Evolutionary conservation across 116 monocot genomes (phyloP), one percentile per base, ranked within the genome.

Genomic region (Posidonia oceanica): DNA sequence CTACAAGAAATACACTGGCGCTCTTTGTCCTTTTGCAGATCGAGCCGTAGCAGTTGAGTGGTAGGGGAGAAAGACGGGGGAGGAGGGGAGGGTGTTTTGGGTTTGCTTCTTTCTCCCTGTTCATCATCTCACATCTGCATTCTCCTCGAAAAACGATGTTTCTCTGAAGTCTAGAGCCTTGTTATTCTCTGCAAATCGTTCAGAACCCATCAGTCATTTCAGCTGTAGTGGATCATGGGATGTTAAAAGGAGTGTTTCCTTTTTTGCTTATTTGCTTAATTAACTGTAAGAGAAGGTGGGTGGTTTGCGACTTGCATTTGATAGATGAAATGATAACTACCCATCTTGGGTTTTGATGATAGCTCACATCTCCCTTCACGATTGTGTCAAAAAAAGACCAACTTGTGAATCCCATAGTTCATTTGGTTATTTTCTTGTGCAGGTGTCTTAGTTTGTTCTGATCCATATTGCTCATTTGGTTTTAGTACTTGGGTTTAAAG

Each of bases 191-290:
- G 68, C 44, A 7, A 52, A 29, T 74, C 16, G 39, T 39, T 38
- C 57, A 16, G 57, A 65, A 66, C 56, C 66, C 66, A 74, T 66
- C 54, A 54, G 74, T 64, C 65, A 39, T 74, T 67, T 74, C 37
- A 15, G 74, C 73, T 57, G 17, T 20, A 56, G 64, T 39, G n/a
- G 65, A 37, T 73, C 39, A 39, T 23, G 41, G 67, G 51, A 67
- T 20, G 18, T 68, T 44, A 15, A 44, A 44, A 42, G 5, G 36
- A 16, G 17, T 14, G 8, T 6, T 66, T 42, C 29, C 29, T 16
- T 16, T 4, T 2, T 42, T 66, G n/a, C 29, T 29, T 29, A 13
- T 36, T 13, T 22, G 61, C 22, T 48, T 5, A 12, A 7, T 12
- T 7, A 12, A 48, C 48, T 7, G 8, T 29, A 58, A 20, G 61